These are phyloP conservation scores for Tolypocladium amazonense DNA, from an alignment of 2,329 filamentous ascomycete species.

Conservation along the genomic window DNA sequence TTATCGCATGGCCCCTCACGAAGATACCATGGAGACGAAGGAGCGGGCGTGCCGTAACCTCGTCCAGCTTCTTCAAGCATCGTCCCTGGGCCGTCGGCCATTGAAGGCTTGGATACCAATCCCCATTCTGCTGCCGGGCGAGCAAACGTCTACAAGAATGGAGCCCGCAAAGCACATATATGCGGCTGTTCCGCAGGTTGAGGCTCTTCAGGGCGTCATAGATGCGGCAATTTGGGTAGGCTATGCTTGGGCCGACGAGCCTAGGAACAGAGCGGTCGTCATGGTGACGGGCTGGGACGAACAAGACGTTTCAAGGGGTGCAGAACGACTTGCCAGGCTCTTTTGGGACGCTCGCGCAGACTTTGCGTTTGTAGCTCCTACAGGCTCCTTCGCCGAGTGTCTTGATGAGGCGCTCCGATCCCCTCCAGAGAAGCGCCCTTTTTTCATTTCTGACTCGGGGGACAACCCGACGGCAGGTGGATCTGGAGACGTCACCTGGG, in stretches of 20 bases:
- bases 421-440: conserved; percentile 27
- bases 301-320: conserved; percentile 23
- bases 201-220: conserved; percentile 27
- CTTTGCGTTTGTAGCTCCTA: conserved; percentile 42
- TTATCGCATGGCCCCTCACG: conserved; percentile 41
- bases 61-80: conserved; percentile 23
- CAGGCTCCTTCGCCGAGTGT: conserved; percentile 34
- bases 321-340: conserved; percentile 30
- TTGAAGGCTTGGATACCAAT: conserved; percentile 42
- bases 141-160: conserved; percentile 42
- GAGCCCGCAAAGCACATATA: conserved; percentile 42
- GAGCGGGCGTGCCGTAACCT: conserved; percentile 39
- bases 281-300: conserved; percentile 41
- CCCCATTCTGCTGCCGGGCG: conserved; percentile 40
- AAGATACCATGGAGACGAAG: conserved; percentile 38
- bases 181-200: conserved; percentile 31
- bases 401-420: conserved; percentile 30
- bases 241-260: conserved; percentile 46
- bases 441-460: conserved; percentile 44
- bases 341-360: conserved; percentile 37
- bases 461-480: conserved; percentile 46
- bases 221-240: conserved; percentile 46
- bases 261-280: conserved; percentile 36
- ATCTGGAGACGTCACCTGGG: conserved; percentile 43
- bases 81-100: conserved; percentile 22